Conservation (phyloP, 441 rosid species). For the Corymbia calophylla region DNA sequence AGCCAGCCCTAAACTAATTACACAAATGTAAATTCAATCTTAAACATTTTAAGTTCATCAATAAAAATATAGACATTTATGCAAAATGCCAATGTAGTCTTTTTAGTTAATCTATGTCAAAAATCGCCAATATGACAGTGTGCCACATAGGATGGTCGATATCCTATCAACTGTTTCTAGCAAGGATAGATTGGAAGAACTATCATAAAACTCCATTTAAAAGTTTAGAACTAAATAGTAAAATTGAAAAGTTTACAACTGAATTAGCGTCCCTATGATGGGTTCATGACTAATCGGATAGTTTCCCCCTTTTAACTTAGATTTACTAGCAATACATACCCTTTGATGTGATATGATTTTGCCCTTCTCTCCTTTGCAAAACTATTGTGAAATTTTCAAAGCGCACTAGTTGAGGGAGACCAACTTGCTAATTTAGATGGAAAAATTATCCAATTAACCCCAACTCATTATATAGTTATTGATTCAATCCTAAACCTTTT, state of each 20-base stretch:
- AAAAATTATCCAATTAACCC: too few relatives aligned
- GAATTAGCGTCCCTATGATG: fast-evolving
- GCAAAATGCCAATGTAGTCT: not conserved
- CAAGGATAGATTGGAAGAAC: too few relatives aligned
- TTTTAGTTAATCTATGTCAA: too few relatives aligned
- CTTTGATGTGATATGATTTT: not conserved
- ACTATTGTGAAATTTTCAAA: not conserved
- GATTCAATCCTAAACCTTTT: too few relatives aligned
- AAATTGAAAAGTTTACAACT: not conserved
- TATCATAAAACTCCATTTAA: fast-evolving
- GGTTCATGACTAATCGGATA: not conserved
- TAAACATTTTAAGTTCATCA: not conserved
- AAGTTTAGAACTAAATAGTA: too few relatives aligned
- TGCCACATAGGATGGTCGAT: too few relatives aligned
- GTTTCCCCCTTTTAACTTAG: not conserved
- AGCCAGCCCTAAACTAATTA: not conserved
- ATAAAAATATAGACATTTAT: not conserved
- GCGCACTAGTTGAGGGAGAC: not conserved
- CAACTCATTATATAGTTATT: too few relatives aligned
- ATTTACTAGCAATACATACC: not conserved
- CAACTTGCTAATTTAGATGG: not conserved
- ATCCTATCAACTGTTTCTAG: too few relatives aligned
- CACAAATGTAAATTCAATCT: not conserved
- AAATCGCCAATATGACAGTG: not conserved
- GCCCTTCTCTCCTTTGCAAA: not conserved